Percentiles rank a stretch among this genome's conserved stretches.
These are phyloP conservation scores for Trichoderma sp. DNA, from an alignment of 2,329 filamentous ascomycete species.

Conservation along the genomic window DNA sequence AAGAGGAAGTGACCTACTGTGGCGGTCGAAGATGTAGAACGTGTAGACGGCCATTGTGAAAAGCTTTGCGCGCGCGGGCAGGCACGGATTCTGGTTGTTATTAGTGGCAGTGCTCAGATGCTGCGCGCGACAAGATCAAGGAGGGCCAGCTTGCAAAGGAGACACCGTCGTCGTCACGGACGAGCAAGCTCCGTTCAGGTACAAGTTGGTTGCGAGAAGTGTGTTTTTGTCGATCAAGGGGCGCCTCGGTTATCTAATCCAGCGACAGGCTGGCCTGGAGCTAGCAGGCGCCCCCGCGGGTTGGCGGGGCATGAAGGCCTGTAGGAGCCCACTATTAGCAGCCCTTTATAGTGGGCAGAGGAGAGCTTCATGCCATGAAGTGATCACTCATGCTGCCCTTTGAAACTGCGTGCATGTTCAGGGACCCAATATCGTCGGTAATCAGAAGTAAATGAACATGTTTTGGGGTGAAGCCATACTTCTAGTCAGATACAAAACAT, in stretches of 20 bases:
- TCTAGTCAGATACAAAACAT: background rate
- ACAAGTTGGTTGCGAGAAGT: background rate
- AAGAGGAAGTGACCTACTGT: constrained; percentile 64
- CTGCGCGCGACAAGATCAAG: background rate
- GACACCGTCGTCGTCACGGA: background rate
- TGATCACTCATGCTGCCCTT: background rate
- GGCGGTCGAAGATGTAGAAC: constrained; percentile 98
- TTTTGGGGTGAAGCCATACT: too few species aligned
- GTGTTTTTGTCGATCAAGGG: background rate
- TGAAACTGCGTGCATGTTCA: too few species aligned
- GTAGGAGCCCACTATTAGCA: constrained; percentile 6
- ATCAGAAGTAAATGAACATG: too few species aligned
- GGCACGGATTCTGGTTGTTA: background rate
- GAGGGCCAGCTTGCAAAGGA: background rate
- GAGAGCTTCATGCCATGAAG: too few species aligned
- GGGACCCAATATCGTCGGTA: too few species aligned
- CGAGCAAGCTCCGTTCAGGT: background rate
- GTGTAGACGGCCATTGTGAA: constrained; percentile 86
- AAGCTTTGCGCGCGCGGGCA: background rate
- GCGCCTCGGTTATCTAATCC: constrained; percentile 19
- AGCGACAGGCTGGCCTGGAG: background rate
- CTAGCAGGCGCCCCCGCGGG: background rate
- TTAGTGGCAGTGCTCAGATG: background rate
- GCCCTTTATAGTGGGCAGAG: background rate
- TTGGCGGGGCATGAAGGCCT: background rate